Percentiles rank a stretch among this genome's conserved stretches.
Evolutionary conservation across 768 basidiomycete species (phyloP).

Genomic region (Pilatotrama ljubarskyi): DNA sequence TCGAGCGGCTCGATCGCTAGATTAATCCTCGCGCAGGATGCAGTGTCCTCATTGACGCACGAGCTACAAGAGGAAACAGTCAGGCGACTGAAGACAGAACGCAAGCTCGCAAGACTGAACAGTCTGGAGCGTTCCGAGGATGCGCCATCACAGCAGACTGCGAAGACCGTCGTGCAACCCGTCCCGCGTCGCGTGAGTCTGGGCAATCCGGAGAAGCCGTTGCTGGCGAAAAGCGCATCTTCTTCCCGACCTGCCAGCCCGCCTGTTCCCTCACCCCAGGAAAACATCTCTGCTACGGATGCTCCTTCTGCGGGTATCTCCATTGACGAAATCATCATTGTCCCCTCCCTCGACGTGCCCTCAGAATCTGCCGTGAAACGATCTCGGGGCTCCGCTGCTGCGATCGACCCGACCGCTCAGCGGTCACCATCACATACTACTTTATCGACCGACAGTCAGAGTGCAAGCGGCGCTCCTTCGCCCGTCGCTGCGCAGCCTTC

Average conservation of each 20-base stretch:
- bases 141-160: constrained; percentile 4
- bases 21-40: constrained; percentile 47
- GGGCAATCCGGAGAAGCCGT: background rate
- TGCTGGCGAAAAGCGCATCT: background rate
- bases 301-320: background rate
- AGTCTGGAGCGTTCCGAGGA: background rate
- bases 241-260: background rate
- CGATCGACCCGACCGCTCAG: no score
- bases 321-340: constrained; percentile 9
- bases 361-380: background rate
- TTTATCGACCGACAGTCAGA: no score
- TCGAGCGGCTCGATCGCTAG: constrained; percentile 53
- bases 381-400: background rate
- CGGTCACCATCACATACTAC: no score
- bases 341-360: background rate
- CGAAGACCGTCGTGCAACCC: constrained; percentile 5
- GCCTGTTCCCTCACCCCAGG: background rate
- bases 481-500: background rate
- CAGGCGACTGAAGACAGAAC: constrained; percentile 48
- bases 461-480: background rate
- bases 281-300: background rate
- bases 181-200: constrained; percentile 9
- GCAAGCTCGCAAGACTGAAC: constrained; percentile 24
- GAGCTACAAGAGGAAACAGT: constrained; percentile 61
- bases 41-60: constrained; percentile 50